Evolutionary conservation across 495 filamentous ascomycete genomes (phyloP).

Genomic region (Aspergillus cavernicola): DNA sequence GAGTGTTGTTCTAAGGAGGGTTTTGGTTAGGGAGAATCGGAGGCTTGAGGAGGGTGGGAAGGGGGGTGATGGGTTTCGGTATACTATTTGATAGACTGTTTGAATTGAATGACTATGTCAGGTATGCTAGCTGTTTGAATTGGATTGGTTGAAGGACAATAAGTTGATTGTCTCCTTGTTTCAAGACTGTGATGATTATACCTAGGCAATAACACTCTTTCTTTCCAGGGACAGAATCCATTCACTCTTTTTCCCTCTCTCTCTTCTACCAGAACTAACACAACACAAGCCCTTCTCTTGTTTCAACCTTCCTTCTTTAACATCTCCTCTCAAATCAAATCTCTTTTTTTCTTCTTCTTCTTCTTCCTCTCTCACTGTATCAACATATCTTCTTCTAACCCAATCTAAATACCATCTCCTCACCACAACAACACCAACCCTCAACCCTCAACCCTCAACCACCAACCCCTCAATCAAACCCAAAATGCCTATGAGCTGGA

Average conservation of each 20-base stretch:
- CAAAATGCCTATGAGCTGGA: conserved; percentile 11
- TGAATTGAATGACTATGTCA: too few relatives aligned
- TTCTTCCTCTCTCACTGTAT: too few relatives aligned
- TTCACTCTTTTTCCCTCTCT: too few relatives aligned
- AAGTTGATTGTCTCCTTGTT: not conserved
- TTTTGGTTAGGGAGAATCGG: conserved; percentile 29
- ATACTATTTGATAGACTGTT: not conserved
- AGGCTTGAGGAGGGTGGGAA: conserved; percentile 23
- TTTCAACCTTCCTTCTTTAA: too few relatives aligned
- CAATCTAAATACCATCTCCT: not conserved
- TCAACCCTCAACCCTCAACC: not conserved
- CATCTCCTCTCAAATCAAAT: too few relatives aligned
- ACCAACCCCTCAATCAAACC: not conserved
- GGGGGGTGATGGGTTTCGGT: not conserved
- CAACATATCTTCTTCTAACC: too few relatives aligned
- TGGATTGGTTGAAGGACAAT: not conserved
- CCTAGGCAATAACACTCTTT: too few relatives aligned
- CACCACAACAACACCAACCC: not conserved
- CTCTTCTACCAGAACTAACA: too few relatives aligned
- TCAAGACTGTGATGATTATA: too few relatives aligned
- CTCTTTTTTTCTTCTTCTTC: too few relatives aligned
- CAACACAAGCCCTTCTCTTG: too few relatives aligned
- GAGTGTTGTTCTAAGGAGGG: conserved; percentile 18
- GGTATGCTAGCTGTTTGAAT: not conserved
- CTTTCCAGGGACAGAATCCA: too few relatives aligned